phyloP scores from a whole-genome alignment of 2,329 filamentous ascomycete genomes.

The Diaporthe citrichinensis region DNA sequence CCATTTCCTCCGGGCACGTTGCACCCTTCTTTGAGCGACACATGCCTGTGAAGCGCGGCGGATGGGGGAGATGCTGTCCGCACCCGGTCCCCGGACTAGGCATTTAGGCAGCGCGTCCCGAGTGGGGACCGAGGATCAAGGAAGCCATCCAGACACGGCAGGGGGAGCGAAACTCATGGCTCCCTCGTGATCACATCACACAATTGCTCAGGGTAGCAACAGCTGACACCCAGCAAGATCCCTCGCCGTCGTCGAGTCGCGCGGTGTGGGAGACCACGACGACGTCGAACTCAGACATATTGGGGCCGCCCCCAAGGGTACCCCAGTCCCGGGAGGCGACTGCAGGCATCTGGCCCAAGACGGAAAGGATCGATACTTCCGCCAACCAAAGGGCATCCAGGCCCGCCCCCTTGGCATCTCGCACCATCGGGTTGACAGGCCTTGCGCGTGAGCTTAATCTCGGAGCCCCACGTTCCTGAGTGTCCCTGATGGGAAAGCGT shows the following conservation, averaged over 20 bases:
- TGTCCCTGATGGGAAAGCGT: slow-evolving; percentile 47
- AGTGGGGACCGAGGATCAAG: not conserved
- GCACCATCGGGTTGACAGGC: slow-evolving; percentile 42
- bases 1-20: slow-evolving; percentile 1
- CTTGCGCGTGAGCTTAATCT: slow-evolving; percentile 42
- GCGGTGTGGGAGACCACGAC: not conserved
- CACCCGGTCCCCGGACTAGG: slow-evolving; percentile 14
- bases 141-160: not conserved
- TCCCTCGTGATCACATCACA: slow-evolving; percentile 22
- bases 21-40: not conserved
- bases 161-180: slow-evolving; percentile 5
- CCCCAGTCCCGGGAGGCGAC: slow-evolving; percentile 20
- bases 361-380: slow-evolving; percentile 41
- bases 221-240: slow-evolving; percentile 7
- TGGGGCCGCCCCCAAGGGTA: slow-evolving; percentile 1
- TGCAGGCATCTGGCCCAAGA: slow-evolving; percentile 30
- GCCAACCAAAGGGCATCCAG: slow-evolving; percentile 44
- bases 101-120: slow-evolving; percentile 28
- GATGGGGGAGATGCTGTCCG: not conserved
- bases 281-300: not conserved
- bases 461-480: slow-evolving; percentile 50
- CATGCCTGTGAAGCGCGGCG: not conserved
- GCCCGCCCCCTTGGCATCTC: slow-evolving; percentile 39
- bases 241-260: slow-evolving; percentile 3
- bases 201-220: slow-evolving; percentile 14